Evolutionary conservation across 2,329 filamentous ascomycete genomes (phyloP), one percentile per base, ranked within the genome.

Genomic region (Geosmithia morbida): DNA sequence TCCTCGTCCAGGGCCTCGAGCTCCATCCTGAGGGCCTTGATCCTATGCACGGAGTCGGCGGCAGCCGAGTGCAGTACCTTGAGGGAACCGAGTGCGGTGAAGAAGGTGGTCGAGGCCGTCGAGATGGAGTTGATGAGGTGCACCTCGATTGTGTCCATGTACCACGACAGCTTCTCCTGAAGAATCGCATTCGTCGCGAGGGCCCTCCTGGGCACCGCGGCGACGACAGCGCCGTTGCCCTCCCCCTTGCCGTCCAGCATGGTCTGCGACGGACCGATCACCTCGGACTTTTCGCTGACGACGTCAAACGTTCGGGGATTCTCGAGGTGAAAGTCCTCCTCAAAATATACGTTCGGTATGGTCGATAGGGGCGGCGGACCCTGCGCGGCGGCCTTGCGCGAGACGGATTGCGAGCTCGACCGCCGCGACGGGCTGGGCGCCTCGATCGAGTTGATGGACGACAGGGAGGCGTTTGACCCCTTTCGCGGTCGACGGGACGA

Each of bases 101-200:
- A 98, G 63, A 98, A 98, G 0, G 90, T 95, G 1, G 87, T 88
- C 0, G 92, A 97, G 1, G 92, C 92, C 0, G 86, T 88, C 2
- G 90, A 97, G 52, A 98, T 98, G 0, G 89, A 95, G 30, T 87
- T 87, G 55, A 98, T 96, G 7, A 98, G 71, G 61, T 98, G 92
- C 48, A 98, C 87, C 61, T 98, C 92, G 19, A 98, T 88, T 0
- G 92, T 98, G 61, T 98, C 92, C 88, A 98, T 95, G 62, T 98
- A 98, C 92, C 92, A 98, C 0, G 92, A 97, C 13, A 98, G 71
- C 64, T 98, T 98, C 64, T 98, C 92, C 61, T 98, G 92, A 37
- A 98, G 64, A 49, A 98, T 98, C 0, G 92, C 92, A 64, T 98
- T 98, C 0, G 89, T 96, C 7, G 90, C 90, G 26, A 98, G 70